These are phyloP conservation scores for Phytomonas francai DNA, from an alignment of 208 protist genomes.

Conservation along the genomic window DNA sequence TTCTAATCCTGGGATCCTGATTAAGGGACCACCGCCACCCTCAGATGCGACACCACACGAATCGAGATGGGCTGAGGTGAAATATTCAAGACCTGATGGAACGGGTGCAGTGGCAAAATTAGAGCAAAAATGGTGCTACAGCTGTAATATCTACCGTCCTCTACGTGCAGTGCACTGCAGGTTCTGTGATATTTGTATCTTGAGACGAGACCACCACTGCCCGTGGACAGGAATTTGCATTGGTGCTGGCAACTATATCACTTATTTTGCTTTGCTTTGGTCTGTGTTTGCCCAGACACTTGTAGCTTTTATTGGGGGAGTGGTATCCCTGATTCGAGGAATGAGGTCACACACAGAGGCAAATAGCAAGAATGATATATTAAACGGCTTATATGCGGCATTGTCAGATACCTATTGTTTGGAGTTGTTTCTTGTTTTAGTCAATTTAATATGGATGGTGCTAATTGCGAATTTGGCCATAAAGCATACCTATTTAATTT, in stretches of 20 bases:
- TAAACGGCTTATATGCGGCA: constrained; percentile 25
- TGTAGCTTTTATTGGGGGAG: constrained; percentile 5
- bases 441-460: constrained; percentile 26
- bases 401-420: constrained; percentile 55
- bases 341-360: not conserved
- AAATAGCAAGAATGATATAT: not conserved
- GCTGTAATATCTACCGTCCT: constrained; percentile 75
- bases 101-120: constrained; percentile 13
- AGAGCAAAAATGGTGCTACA: constrained; percentile 78
- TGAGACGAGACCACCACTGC: constrained; percentile 89
- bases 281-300: constrained; percentile 6
- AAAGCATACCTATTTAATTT: constrained; percentile 60
- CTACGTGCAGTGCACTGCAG: constrained; percentile 77
- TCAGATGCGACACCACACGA: constrained; percentile 31
- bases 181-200: constrained; percentile 83
- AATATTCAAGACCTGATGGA: constrained; percentile 16
- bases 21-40: constrained; percentile 23
- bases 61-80: constrained; percentile 5
- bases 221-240: constrained; percentile 89
- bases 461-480: constrained; percentile 37
- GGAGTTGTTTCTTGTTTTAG: constrained; percentile 54
- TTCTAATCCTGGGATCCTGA: constrained; percentile 51
- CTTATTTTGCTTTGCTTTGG: constrained; percentile 70
- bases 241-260: constrained; percentile 76
- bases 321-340: not conserved